These are phyloP conservation scores for Fragaria vesca DNA, from an alignment of 306 rosid species.

Conservation along the genomic window DNA sequence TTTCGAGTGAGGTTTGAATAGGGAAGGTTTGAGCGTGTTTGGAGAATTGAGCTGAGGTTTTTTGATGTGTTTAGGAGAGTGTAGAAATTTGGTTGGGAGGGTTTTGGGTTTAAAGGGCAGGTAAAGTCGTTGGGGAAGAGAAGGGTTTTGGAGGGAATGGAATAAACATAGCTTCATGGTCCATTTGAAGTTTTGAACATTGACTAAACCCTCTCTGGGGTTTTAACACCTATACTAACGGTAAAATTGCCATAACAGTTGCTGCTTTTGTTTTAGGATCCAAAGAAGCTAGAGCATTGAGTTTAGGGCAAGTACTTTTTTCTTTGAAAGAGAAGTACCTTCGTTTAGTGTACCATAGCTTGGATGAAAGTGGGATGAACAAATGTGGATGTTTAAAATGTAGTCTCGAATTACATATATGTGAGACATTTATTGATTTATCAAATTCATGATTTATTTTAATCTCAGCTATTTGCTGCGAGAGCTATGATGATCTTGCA, in stretches of 20 bases:
- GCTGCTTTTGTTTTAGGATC: not conserved
- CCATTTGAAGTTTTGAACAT: constrained; percentile 28
- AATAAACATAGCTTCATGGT: not conserved
- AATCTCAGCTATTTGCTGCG: too few species aligned
- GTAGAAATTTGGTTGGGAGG: not conserved
- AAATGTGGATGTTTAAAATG: too few species aligned
- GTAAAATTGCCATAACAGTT: not conserved
- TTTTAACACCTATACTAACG: not conserved
- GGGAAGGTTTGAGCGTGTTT: constrained; percentile 14
- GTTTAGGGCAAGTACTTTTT: too few species aligned
- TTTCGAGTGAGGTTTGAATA: not conserved
- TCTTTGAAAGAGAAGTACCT: too few species aligned
- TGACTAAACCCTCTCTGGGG: not conserved
- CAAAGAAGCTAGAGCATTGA: not conserved
- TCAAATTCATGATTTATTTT: too few species aligned
- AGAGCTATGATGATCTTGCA: too few species aligned
- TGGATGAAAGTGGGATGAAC: not conserved
- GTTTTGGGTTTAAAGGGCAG: too few species aligned
- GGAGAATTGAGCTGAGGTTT: constrained; percentile 10
- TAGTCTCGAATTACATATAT: too few species aligned
- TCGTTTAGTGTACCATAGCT: too few species aligned
- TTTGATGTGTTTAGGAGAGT: constrained; percentile 27
- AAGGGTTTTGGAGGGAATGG: too few species aligned
- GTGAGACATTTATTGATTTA: too few species aligned
- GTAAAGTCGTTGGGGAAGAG: constrained; percentile 10